phyloP scores from a whole-genome alignment of 495 filamentous ascomycete genomes.

The Arthonia radiata region DNA sequence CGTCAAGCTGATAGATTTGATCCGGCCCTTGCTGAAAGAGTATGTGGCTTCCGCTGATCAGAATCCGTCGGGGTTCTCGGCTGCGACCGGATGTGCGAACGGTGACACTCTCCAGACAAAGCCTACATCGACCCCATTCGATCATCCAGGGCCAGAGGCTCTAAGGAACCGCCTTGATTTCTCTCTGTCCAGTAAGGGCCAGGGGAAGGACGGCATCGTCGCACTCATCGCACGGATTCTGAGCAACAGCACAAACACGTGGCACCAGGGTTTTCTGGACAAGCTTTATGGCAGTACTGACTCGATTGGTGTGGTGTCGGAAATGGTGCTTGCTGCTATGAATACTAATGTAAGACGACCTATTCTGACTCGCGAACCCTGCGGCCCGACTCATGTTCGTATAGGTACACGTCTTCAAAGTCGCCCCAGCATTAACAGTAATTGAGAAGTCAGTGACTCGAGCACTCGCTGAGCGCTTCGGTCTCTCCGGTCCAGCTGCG shows the following conservation, averaged over 20 bases:
- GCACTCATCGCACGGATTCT: conserved; percentile 39
- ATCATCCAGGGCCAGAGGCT: too few species aligned
- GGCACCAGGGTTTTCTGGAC: conserved; percentile 87
- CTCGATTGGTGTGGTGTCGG: conserved; percentile 45
- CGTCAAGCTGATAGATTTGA: too few species aligned
- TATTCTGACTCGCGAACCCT: neutral
- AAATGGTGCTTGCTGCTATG: conserved; percentile 54
- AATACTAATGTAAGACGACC: conserved; percentile 78
- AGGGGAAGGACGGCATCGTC: conserved; percentile 47
- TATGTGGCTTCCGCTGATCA: too few species aligned
- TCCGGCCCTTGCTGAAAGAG: too few species aligned
- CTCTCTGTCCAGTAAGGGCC: too few species aligned
- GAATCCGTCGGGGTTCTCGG: too few species aligned
- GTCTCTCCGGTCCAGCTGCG: conserved; percentile 42
- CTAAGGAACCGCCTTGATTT: too few species aligned
- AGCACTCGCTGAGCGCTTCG: conserved; percentile 48
- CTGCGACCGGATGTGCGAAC: too few species aligned
- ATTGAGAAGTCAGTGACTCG: conserved; percentile 58
- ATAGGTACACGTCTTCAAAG: conserved; percentile 59
- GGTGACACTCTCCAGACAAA: too few species aligned
- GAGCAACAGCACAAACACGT: conserved; percentile 76
- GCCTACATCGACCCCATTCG: too few species aligned
- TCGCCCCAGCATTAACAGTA: conserved; percentile 66
- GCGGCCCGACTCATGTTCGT: conserved; percentile 1
- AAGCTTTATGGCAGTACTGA: conserved; percentile 43